phyloP scores from a whole-genome alignment of 2,329 filamentous ascomycete species.

The Aspergillus candidus region DNA sequence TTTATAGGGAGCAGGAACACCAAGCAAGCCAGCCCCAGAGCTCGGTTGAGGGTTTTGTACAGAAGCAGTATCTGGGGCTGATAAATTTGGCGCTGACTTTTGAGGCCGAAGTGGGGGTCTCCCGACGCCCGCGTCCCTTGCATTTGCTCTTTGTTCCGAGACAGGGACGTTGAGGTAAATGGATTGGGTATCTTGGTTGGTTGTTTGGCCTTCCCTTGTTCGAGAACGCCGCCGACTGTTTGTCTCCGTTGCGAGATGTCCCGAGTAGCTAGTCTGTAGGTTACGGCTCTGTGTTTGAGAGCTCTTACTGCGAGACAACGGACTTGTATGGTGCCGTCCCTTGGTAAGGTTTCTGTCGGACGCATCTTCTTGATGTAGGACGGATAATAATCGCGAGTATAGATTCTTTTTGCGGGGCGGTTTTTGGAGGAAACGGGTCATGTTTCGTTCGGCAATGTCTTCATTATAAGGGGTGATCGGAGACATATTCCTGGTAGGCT shows the following conservation, averaged over 20 bases:
- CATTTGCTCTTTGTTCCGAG: background rate
- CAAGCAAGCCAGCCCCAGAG: constrained; percentile 18
- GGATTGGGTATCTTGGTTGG: constrained; percentile 12
- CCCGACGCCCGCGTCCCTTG: background rate
- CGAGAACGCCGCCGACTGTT: background rate
- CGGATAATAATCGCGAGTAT: constrained; percentile 29
- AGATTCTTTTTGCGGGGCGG: constrained; percentile 20
- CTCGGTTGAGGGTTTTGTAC: constrained; percentile 7
- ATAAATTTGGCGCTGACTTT: constrained; percentile 29
- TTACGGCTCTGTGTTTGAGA: constrained; percentile 13
- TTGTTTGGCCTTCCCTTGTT: constrained; percentile 7
- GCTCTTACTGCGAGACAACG: constrained; percentile 17
- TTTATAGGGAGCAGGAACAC: constrained; percentile 28
- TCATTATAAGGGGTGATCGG: constrained; percentile 37
- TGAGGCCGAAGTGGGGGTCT: constrained; percentile 20
- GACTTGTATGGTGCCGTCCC: constrained; percentile 16
- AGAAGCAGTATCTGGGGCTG: constrained; percentile 11
- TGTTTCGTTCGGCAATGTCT: constrained; percentile 40
- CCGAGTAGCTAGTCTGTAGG: constrained; percentile 12
- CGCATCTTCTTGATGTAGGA: constrained; percentile 38
- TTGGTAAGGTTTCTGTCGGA: constrained; percentile 36
- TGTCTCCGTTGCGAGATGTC: background rate
- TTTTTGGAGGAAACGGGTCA: constrained; percentile 28
- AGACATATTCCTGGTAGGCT: constrained; percentile 20
- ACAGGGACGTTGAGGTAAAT: background rate